phyloP scores from a whole-genome alignment of 371 early-diverging fungal species.

The Rhizomucor miehei region DNA sequence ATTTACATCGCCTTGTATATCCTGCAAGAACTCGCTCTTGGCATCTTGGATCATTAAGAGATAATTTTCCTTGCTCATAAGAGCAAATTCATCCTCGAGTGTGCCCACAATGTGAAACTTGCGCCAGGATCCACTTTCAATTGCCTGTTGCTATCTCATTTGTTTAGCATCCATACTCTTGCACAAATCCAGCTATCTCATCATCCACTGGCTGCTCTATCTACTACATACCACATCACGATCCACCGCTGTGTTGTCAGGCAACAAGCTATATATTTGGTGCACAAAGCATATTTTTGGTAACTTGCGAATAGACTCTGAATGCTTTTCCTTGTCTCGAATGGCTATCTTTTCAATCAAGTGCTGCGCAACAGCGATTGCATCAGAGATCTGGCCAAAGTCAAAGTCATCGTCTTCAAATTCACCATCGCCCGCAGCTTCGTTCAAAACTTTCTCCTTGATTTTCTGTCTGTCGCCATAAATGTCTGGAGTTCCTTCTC shows the following conservation, averaged over 20 bases:
- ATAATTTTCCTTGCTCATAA: slow-evolving; percentile 29
- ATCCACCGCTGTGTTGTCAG: slow-evolving; percentile 32
- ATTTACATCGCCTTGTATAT: slow-evolving; percentile 62
- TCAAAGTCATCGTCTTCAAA: slow-evolving; percentile 13
- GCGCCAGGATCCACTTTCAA: slow-evolving; percentile 23
- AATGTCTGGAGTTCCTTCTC: slow-evolving; percentile 16
- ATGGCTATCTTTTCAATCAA: slow-evolving; percentile 18
- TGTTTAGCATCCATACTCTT: not conserved
- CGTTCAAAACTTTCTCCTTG: slow-evolving; percentile 5
- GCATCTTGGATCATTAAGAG: slow-evolving; percentile 16
- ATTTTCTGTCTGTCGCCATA: slow-evolving; percentile 12
- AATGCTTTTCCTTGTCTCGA: slow-evolving; percentile 3
- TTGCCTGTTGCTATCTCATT: slow-evolving; percentile 22
- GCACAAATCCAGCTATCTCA: not conserved
- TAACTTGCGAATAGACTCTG: slow-evolving; percentile 9
- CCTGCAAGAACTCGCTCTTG: slow-evolving; percentile 16
- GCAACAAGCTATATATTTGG: slow-evolving; percentile 35
- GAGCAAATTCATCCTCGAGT: slow-evolving; percentile 30
- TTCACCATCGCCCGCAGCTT: not conserved
- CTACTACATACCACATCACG: slow-evolving; percentile 32
- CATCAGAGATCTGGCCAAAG: slow-evolving; percentile 20
- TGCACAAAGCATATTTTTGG: slow-evolving; percentile 31
- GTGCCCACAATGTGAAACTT: slow-evolving; percentile 31
- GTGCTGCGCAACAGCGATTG: slow-evolving; percentile 27
- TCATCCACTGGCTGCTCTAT: too few relatives aligned